Conservation (phyloP, 768 basidiomycete genomes). For the Mycena amicta region DNA sequence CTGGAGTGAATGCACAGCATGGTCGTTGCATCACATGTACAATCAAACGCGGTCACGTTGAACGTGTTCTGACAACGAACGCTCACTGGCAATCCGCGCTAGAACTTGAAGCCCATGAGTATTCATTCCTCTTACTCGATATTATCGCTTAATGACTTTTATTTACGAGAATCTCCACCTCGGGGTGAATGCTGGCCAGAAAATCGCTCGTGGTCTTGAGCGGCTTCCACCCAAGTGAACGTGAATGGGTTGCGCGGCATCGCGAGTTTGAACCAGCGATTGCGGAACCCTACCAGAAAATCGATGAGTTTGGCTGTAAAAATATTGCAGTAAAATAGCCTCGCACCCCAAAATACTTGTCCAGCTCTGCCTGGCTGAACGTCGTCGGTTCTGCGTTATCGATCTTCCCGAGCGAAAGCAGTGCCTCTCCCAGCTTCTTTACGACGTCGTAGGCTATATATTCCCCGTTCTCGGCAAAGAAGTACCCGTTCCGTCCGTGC, state of each 20-base stretch:
- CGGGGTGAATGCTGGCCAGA: constrained; percentile 42
- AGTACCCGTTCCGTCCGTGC: constrained; percentile 28
- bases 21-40: no score
- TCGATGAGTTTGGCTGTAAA: no score
- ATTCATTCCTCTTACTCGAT: no score
- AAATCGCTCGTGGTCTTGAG: constrained; percentile 42
- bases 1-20: no score
- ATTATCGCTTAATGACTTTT: no score
- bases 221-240: constrained; percentile 49
- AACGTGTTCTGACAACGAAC: no score
- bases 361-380: constrained; percentile 1
- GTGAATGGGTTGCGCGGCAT: constrained; percentile 37
- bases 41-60: background rate
- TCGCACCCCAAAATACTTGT: constrained; percentile 11
- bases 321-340: no score
- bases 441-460: constrained; percentile 20
- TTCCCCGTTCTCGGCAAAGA: constrained; percentile 29
- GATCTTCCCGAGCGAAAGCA: constrained; percentile 20
- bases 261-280: constrained; percentile 45
- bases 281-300: constrained; percentile 28
- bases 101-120: no score
- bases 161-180: constrained; percentile 31
- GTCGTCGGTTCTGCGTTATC: constrained; percentile 3
- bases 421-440: constrained; percentile 12
- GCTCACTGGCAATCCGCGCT: no score